phyloP scores from a whole-genome alignment of 768 basidiomycete genomes.

The Gloeopeniophorella convolvens region DNA sequence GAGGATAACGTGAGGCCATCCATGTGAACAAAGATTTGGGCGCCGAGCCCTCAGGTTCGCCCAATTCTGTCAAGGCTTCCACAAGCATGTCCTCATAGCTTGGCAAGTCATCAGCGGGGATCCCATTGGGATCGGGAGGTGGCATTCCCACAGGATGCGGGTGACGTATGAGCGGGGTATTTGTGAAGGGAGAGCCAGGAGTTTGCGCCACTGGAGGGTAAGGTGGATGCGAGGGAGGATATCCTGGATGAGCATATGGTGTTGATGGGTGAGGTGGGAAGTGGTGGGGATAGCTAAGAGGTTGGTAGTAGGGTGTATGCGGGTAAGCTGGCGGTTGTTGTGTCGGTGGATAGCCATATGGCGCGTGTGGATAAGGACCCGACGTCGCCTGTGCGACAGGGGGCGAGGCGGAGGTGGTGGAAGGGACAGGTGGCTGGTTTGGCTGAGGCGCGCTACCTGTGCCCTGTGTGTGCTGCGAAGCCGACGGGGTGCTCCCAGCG shows the following conservation, averaged over 20 bases:
- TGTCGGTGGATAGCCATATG: conserved; percentile 42
- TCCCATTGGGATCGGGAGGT: conserved; percentile 24
- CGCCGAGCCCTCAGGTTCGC: conserved; percentile 67
- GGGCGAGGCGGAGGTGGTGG: background rate
- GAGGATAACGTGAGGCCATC: conserved; percentile 78
- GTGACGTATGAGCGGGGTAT: conserved; percentile 18
- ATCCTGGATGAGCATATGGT: conserved; percentile 32
- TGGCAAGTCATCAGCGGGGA: conserved; percentile 51
- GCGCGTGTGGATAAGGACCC: conserved; percentile 43
- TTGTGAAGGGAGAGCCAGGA: conserved; percentile 18
- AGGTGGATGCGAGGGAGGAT: conserved; percentile 27
- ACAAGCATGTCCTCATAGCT: conserved; percentile 92
- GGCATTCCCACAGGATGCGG: conserved; percentile 15
- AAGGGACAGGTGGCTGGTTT: background rate
- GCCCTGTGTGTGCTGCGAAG: background rate
- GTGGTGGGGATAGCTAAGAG: conserved; percentile 34
- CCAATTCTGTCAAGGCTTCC: conserved; percentile 61
- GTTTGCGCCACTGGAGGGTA: conserved; percentile 27
- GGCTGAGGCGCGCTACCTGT: background rate
- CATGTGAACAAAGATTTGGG: conserved; percentile 80
- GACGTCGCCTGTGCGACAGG: background rate
- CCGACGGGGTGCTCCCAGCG: background rate
- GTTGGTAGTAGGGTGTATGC: conserved; percentile 59
- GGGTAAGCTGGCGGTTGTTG: conserved; percentile 49
- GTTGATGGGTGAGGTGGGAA: conserved; percentile 27